These are phyloP conservation scores for Kodamaea kaohsiungensis DNA, from an alignment of 805 yeast species.

Conservation along the genomic window DNA sequence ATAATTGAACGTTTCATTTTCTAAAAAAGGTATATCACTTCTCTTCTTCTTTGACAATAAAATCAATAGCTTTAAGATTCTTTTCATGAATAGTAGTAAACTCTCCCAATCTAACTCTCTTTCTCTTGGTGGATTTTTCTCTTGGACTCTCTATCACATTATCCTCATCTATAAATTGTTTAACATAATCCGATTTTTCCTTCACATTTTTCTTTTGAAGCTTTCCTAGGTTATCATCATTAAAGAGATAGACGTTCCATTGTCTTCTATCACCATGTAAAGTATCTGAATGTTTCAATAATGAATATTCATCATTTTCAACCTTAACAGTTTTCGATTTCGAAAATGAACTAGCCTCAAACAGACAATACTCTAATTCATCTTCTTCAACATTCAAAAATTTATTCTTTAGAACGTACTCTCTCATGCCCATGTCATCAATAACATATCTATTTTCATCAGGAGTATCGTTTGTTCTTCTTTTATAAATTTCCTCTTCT, in stretches of 20 bases:
- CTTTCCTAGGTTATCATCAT: slow-evolving; percentile 29
- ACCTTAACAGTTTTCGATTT: not conserved
- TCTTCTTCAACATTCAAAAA: slow-evolving; percentile 38
- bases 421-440: slow-evolving; percentile 60
- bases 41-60: not conserved
- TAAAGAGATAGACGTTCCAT: slow-evolving; percentile 35
- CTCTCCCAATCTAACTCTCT: slow-evolving; percentile 6
- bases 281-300: slow-evolving; percentile 24
- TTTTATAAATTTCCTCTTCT: slow-evolving; percentile 65
- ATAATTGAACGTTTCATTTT: too few relatives aligned
- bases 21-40: not conserved
- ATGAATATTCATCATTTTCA: slow-evolving; percentile 20
- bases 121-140: not conserved
- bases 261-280: slow-evolving; percentile 7
- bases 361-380: slow-evolving; percentile 39
- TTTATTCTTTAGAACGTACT: slow-evolving; percentile 51
- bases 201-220: slow-evolving; percentile 1
- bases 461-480: slow-evolving; percentile 21
- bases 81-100: not conserved
- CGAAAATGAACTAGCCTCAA: slow-evolving; percentile 27
- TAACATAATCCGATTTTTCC: slow-evolving; percentile 2
- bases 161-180: slow-evolving; percentile 6
- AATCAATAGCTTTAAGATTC: not conserved
- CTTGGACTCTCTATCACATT: not conserved
- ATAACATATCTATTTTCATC: slow-evolving; percentile 42